A percentile compares a stretch with the other conserved stretches of the same genome.
These are phyloP conservation scores for Albifimbria verrucaria DNA, from an alignment of 2,329 filamentous ascomycete genomes.

Conservation along the genomic window DNA sequence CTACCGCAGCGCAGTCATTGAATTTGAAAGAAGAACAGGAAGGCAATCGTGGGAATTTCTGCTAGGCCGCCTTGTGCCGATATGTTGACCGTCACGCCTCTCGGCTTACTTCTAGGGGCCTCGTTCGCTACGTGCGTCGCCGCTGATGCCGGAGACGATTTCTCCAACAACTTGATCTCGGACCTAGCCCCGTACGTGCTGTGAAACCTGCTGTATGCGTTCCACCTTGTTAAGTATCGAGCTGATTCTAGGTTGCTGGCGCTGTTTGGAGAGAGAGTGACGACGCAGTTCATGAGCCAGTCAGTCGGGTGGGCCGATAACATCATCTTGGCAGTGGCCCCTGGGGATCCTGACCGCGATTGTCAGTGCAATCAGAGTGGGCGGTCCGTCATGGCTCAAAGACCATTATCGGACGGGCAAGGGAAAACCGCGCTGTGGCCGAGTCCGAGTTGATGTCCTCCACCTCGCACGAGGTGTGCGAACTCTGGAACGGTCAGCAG, in stretches of 20 bases:
- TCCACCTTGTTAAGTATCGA: too few relatives aligned
- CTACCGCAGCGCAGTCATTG: too few relatives aligned
- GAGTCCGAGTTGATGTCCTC: slow-evolving; percentile 5
- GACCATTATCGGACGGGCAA: slow-evolving; percentile 36
- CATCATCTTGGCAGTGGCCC: slow-evolving; percentile 41
- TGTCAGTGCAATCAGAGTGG: slow-evolving; percentile 38
- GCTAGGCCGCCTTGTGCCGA: too few relatives aligned
- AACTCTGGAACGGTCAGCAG: slow-evolving; percentile 1
- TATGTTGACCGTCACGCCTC: too few relatives aligned
- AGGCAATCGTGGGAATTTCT: too few relatives aligned
- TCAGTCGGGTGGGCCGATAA: slow-evolving; percentile 35
- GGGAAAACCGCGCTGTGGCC: not conserved
- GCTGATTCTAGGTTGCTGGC: slow-evolving; percentile 4
- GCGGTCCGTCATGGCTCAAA: slow-evolving; percentile 36
- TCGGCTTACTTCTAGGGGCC: too few relatives aligned
- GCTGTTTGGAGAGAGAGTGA: slow-evolving; percentile 40
- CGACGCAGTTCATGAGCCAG: slow-evolving; percentile 43
- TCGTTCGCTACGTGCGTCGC: too few relatives aligned
- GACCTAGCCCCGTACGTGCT: too few relatives aligned
- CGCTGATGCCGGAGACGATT: too few relatives aligned
- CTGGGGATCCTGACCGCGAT: slow-evolving; percentile 40
- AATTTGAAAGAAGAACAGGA: too few relatives aligned
- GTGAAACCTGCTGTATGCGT: too few relatives aligned
- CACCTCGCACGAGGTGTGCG: slow-evolving; percentile 4
- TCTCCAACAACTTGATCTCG: too few relatives aligned